A percentile compares a stretch with the other conserved stretches of the same genome.
phyloP scores from a whole-genome alignment of 208 protist species.

The Crithidia bombi region DNA sequence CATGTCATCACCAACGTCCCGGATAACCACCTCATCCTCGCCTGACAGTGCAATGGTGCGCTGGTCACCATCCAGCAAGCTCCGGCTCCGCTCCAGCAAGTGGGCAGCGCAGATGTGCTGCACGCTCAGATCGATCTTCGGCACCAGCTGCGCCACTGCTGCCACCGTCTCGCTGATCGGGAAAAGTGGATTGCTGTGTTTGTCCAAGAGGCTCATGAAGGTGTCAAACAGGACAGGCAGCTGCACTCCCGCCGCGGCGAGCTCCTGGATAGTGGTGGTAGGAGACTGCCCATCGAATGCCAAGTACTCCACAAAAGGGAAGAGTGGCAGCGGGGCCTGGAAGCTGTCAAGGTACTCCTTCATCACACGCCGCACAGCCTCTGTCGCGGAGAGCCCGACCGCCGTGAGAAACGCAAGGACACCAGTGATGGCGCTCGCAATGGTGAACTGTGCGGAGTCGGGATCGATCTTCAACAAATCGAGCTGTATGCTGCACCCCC shows the following conservation, averaged over 20 bases:
- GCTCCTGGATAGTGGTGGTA: constrained; percentile 31
- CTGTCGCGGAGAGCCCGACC: constrained; percentile 42
- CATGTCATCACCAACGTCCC: constrained; percentile 38
- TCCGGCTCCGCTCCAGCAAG: constrained; percentile 71
- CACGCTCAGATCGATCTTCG: constrained; percentile 37
- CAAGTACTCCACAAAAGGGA: constrained; percentile 73
- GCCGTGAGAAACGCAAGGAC: constrained; percentile 69
- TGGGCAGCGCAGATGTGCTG: constrained; percentile 56
- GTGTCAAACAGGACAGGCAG: constrained; percentile 53
- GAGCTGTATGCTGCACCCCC: constrained; percentile 82
- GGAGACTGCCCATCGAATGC: constrained; percentile 43
- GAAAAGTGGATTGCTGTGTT: constrained; percentile 39
- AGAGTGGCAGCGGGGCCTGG: constrained; percentile 61
- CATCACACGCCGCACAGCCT: constrained; percentile 64
- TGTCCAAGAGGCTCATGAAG: constrained; percentile 57
- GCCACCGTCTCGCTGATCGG: constrained; percentile 38
- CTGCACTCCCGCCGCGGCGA: constrained; percentile 54
- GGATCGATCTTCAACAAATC: constrained; percentile 81
- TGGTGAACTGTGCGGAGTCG: constrained; percentile 48
- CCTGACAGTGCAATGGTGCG: constrained; percentile 36
- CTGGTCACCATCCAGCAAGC: constrained; percentile 54
- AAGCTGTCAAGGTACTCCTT: constrained; percentile 70
- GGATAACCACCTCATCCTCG: constrained; percentile 43
- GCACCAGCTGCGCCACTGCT: constrained; percentile 49
- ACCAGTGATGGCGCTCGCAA: constrained; percentile 44